Percentiles rank a stretch among this genome's conserved stretches.
These are phyloP conservation scores for Musa balbisiana DNA, from an alignment of 202 grass and related monocot species.

Conservation along the genomic window DNA sequence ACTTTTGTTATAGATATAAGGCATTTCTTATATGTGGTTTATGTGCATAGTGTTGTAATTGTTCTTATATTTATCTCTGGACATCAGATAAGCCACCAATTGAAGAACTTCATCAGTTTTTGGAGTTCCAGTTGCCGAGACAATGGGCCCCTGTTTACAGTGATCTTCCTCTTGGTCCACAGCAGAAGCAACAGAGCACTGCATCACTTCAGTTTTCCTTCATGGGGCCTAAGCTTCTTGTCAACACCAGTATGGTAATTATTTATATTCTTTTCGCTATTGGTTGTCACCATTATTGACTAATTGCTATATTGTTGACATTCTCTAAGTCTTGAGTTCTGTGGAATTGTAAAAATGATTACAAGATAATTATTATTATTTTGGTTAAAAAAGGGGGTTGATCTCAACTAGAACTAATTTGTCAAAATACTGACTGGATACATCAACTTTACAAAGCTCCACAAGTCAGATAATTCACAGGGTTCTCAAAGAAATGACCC, in stretches of 20 bases:
- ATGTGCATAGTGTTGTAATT: neutral
- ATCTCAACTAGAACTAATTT: too few species aligned
- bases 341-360: too few species aligned
- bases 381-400: too few species aligned
- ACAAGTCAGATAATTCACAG: too few species aligned
- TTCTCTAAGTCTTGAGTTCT: too few species aligned
- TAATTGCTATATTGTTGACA: neutral
- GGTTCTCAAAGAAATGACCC: too few species aligned
- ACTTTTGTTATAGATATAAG: neutral
- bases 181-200: conserved; percentile 66
- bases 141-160: conserved; percentile 95
- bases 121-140: conserved; percentile 93
- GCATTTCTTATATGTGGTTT: neutral
- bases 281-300: neutral
- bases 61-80: conserved; percentile 16
- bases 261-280: neutral
- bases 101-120: conserved; percentile 84
- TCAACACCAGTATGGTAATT: conserved; percentile 85
- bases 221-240: conserved; percentile 85
- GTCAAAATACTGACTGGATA: too few species aligned
- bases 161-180: conserved; percentile 82
- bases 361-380: too few species aligned
- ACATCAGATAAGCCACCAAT: conserved; percentile 79
- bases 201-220: conserved; percentile 81
- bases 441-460: too few species aligned